Evolutionary conservation across 345 rosid genomes (phyloP).

Genomic region (Lepidium africanum): DNA sequence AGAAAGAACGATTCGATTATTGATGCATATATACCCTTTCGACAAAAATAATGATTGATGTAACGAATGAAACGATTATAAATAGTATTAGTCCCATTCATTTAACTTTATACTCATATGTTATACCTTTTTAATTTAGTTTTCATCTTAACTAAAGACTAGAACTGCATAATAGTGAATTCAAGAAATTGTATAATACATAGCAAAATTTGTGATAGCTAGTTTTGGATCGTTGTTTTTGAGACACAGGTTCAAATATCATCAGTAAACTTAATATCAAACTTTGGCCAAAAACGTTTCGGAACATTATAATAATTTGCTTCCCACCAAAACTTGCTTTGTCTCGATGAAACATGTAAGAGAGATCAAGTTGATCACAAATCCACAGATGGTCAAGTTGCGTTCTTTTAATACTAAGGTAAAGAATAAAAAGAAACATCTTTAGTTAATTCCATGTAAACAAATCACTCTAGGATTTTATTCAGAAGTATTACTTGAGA

Average conservation of each 20-base stretch:
- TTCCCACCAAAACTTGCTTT: too few species aligned
- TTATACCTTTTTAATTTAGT: background rate
- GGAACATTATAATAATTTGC: too few species aligned
- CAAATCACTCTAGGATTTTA: background rate
- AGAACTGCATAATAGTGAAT: background rate
- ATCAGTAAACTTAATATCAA: too few species aligned
- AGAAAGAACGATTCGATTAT: constrained; percentile 4
- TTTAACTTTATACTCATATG: too few species aligned
- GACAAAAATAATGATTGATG: background rate
- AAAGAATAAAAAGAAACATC: too few species aligned
- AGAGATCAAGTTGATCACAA: too few species aligned
- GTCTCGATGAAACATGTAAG: background rate
- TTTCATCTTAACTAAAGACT: background rate
- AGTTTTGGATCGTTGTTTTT: too few species aligned
- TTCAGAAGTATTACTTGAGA: background rate
- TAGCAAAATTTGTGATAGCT: background rate
- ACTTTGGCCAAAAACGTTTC: too few species aligned
- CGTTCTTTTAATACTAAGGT: too few species aligned
- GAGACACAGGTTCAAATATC: too few species aligned
- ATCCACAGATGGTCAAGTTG: too few species aligned
- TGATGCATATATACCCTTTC: background rate
- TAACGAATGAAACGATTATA: background rate
- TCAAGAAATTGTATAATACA: background rate
- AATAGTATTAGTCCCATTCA: too few species aligned
- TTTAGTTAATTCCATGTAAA: background rate